A percentile compares a stretch with the other conserved stretches of the same genome.
Evolutionary conservation across 1,284 basidiomycete genomes (phyloP).

Genomic region (Somion occarium): DNA sequence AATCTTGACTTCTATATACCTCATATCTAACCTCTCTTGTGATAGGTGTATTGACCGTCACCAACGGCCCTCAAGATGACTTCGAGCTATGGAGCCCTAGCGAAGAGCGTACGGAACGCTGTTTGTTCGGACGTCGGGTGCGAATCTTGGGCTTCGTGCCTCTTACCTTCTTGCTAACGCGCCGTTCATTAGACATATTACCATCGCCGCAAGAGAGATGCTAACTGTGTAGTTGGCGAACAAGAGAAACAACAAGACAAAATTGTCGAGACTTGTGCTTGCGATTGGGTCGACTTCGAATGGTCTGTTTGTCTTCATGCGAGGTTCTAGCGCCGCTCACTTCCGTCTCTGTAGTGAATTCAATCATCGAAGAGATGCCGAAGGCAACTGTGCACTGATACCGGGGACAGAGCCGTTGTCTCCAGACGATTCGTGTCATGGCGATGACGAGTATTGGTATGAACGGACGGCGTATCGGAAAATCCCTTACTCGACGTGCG

Average conservation of each 20-base stretch:
- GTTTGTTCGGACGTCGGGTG: slow-evolving; percentile 86
- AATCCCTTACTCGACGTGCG: slow-evolving; percentile 83
- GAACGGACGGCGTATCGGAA: slow-evolving; percentile 87
- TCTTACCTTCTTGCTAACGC: slow-evolving; percentile 4
- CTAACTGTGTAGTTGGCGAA: slow-evolving; percentile 80
- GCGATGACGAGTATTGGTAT: slow-evolving; percentile 79
- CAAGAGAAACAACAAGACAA: slow-evolving; percentile 47
- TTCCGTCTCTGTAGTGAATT: slow-evolving; percentile 65
- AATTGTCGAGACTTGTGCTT: slow-evolving; percentile 71
- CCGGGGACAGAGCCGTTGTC: slow-evolving; percentile 61
- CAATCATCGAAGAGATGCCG: slow-evolving; percentile 70
- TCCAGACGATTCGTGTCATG: slow-evolving; percentile 56
- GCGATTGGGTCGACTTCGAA: slow-evolving; percentile 78
- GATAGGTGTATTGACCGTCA: slow-evolving; percentile 61
- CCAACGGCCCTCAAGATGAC: slow-evolving; percentile 80
- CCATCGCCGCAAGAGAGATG: slow-evolving; percentile 78
- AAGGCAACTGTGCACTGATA: slow-evolving; percentile 73
- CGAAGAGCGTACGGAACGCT: slow-evolving; percentile 71
- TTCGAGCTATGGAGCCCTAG: slow-evolving; percentile 95
- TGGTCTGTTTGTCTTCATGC: slow-evolving; percentile 51
- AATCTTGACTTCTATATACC: slow-evolving; percentile 1
- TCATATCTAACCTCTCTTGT: slow-evolving; percentile 12
- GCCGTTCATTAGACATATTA: slow-evolving; percentile 70
- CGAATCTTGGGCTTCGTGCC: not conserved
- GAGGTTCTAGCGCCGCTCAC: not conserved